phyloP scores from a whole-genome alignment of 768 basidiomycete genomes.

The Lanmaoa pseudosensibilis region DNA sequence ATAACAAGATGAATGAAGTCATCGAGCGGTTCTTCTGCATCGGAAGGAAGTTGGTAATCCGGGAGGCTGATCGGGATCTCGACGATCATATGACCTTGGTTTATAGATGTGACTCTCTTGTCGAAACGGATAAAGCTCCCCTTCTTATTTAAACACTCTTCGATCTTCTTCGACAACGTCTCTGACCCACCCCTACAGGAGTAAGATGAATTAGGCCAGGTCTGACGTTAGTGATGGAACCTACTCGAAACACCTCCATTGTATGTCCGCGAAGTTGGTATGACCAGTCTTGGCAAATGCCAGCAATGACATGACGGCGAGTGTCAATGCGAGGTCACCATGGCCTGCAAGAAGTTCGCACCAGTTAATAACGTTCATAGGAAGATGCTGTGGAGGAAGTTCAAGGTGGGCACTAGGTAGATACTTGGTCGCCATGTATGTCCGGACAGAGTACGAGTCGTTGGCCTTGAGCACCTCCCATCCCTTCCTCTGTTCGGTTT shows the following conservation, averaged over 20 bases:
- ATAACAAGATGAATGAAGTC: neutral
- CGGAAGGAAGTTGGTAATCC: no score
- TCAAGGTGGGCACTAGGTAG: conserved; percentile 17
- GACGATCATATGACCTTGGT: neutral
- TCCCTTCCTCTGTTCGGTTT: conserved; percentile 17
- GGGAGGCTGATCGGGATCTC: neutral
- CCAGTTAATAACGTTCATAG: conserved; percentile 31
- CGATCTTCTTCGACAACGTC: conserved; percentile 2
- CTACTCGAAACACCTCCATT: conserved; percentile 14
- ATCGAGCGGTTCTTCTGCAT: neutral
- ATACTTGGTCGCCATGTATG: conserved; percentile 23
- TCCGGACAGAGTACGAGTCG: conserved; percentile 29
- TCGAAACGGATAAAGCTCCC: neutral
- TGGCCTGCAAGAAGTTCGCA: neutral
- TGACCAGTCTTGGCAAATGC: neutral
- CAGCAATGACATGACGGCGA: neutral
- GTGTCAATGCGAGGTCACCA: neutral
- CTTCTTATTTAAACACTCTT: neutral
- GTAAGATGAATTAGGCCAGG: neutral
- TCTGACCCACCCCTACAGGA: conserved; percentile 2
- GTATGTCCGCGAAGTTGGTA: neutral
- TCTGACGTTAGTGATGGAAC: neutral
- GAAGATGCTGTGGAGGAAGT: conserved; percentile 16
- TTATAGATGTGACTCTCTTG: conserved; percentile 5
- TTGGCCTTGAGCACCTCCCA: conserved; percentile 29